These are phyloP conservation scores for Albizia julibrissin DNA, from an alignment of 306 rosid genomes.

Conservation along the genomic window DNA sequence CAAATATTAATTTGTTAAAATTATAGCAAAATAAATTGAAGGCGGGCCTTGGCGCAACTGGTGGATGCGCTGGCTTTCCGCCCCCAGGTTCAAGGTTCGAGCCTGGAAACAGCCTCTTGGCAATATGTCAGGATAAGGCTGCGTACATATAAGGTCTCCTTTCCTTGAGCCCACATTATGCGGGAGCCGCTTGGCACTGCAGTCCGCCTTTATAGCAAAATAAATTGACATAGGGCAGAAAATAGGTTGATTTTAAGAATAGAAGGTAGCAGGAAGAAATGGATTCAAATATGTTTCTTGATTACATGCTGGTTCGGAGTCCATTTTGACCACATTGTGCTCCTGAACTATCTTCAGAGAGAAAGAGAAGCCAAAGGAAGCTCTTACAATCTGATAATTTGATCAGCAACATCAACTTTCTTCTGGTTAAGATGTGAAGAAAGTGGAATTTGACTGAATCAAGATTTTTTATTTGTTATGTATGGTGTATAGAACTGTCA, in stretches of 20 bases:
- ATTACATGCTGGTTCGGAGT: conserved; percentile 15
- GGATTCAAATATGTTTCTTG: conserved; percentile 1
- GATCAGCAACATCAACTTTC: not conserved
- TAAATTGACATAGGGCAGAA: not conserved
- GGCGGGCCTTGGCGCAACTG: no score
- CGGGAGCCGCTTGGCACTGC: no score
- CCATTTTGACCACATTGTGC: not conserved
- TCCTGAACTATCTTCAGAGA: conserved; percentile 5
- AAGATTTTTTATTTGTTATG: conserved; percentile 23
- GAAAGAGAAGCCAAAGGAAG: not conserved
- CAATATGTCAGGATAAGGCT: no score
- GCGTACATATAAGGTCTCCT: no score
- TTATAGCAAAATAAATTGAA: not conserved
- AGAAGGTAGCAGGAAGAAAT: not conserved
- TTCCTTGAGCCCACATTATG: no score
- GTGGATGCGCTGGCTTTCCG: no score
- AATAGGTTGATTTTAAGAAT: conserved; percentile 2
- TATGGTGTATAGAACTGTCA: conserved; percentile 25
- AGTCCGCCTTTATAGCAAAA: not conserved
- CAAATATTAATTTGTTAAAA: not conserved
- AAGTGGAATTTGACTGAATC: conserved; percentile 13
- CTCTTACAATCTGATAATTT: conserved; percentile 1
- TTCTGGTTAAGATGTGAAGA: conserved; percentile 4
- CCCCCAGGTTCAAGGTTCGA: no score
- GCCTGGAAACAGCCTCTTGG: no score